Base-by-base conservation (phyloP, 164 flowering plant genomes). In the Protea cynaroides region DNA sequence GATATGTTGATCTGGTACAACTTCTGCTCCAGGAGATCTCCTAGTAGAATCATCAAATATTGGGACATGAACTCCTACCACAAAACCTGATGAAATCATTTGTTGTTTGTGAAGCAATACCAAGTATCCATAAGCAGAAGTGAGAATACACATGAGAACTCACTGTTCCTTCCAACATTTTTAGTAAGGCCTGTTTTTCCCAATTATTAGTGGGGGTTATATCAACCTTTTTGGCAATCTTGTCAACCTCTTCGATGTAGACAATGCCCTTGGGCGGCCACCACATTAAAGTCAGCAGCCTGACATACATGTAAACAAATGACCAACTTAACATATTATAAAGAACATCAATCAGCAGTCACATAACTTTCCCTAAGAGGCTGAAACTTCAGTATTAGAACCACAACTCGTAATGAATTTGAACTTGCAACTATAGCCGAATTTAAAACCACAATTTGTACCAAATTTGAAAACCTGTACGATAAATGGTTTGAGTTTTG, bases 101-200 rank as follows among this genome's bases (percentile, higher is more conserved):
- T 38, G 17, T 58, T 40, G 40, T 37, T 37, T 9, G 40, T 37
- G 40, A 37, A 37, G 40, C 7, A 4, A 37, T 9, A 4, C 9
- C 49, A 49, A 18, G 46, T 49, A 24, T 61, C 12, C 56, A 21
- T 5, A 36, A 25, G 12, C 51, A n/a, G 51, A 36, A n/a, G 7
- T 7, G 13, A 22, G 17, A 62, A 34, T 7, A 19, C 19, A 14
- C 1, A 65, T 62, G 58, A 49, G 11, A 24, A 84, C 95, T 85
- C 69, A 93, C 98, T 24, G 98, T 90, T 72, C 98, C 98, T 83
- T 93, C 97, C 25, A 93, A 84, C 98, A 93, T 93, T 74, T 90
- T 93, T 19, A 93, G 79, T 56, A 93, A 80, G 66, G 97, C 97
- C 75, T 93, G 98, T 65, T 93, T 44, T 25, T 25, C 10, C 56